Evolutionary conservation across 2,329 filamentous ascomycete species (phyloP).

Genomic region (Emergomyces pasteurianus): DNA sequence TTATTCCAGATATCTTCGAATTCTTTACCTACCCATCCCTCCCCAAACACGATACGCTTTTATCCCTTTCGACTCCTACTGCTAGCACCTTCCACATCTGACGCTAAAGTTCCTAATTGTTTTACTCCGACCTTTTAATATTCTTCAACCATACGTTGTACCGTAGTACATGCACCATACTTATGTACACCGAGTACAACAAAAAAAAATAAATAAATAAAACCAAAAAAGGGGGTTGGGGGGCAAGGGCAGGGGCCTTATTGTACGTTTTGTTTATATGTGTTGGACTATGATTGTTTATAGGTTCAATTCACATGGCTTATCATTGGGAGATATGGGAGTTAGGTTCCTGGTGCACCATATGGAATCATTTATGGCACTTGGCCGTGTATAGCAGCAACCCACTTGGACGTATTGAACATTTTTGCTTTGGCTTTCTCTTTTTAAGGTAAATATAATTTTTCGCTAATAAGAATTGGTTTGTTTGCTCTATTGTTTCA

Average conservation of each 20-base stretch:
- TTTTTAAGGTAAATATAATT: too few species aligned
- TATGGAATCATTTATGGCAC: not conserved
- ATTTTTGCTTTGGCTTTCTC: not conserved
- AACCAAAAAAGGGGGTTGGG: too few species aligned
- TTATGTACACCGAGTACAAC: not conserved
- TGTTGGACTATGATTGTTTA: not conserved
- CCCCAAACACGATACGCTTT: not conserved
- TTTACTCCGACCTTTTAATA: not conserved
- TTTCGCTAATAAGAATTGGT: not conserved
- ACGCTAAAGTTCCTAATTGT: not conserved
- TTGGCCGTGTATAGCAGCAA: not conserved
- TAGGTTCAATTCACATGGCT: not conserved
- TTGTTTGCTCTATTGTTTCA: not conserved
- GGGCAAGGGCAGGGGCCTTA: too few species aligned
- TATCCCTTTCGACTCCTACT: not conserved
- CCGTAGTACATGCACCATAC: too few species aligned
- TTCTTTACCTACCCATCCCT: not conserved
- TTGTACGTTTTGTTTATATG: not conserved
- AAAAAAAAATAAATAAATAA: too few species aligned
- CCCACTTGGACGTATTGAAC: not conserved
- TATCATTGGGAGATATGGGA: not conserved
- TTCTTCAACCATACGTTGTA: too few species aligned
- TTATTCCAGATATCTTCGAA: not conserved
- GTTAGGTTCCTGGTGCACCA: not conserved
- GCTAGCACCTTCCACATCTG: too few species aligned